phyloP scores from a whole-genome alignment of 208 protist species.

The Leishmania tarentolae region DNA sequence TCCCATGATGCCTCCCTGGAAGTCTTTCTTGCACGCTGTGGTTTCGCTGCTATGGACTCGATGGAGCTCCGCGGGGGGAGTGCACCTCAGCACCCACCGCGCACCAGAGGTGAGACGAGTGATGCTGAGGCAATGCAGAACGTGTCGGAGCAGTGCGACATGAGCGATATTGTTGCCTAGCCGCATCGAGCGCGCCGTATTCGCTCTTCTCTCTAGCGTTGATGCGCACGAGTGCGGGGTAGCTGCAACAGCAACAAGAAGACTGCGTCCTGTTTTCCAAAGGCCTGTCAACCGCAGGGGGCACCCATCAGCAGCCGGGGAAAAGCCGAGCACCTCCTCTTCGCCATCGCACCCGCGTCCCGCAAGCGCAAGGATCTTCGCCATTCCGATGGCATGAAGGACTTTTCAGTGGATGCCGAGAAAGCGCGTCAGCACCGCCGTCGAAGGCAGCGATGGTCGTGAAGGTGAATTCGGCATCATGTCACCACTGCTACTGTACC shows the following conservation, averaged over 20 bases:
- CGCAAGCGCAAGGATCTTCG: slow-evolving; percentile 11
- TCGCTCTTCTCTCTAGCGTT: no score
- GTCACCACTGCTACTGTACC: not conserved
- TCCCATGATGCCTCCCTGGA: slow-evolving; percentile 7
- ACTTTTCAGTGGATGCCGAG: not conserved
- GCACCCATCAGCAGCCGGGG: no score
- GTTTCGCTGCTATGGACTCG: slow-evolving; percentile 18
- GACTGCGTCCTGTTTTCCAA: not conserved
- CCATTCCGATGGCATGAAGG: not conserved
- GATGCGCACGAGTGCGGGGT: no score
- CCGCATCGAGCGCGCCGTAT: no score
- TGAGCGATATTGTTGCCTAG: no score
- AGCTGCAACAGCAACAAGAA: not conserved
- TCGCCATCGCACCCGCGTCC: slow-evolving; percentile 12
- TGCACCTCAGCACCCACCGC: not conserved
- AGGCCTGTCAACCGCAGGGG: no score
- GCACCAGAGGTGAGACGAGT: not conserved
- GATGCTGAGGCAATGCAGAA: not conserved
- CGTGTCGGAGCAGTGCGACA: not conserved
- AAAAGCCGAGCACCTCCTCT: not conserved
- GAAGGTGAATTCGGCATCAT: not conserved
- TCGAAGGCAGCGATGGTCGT: not conserved
- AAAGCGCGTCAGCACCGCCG: not conserved
- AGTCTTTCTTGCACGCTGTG: slow-evolving; percentile 27
- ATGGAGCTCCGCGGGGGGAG: not conserved